Base-by-base conservation (phyloP, 352 stramenopile genomes). In the Phytophthora aleatoria region DNA sequence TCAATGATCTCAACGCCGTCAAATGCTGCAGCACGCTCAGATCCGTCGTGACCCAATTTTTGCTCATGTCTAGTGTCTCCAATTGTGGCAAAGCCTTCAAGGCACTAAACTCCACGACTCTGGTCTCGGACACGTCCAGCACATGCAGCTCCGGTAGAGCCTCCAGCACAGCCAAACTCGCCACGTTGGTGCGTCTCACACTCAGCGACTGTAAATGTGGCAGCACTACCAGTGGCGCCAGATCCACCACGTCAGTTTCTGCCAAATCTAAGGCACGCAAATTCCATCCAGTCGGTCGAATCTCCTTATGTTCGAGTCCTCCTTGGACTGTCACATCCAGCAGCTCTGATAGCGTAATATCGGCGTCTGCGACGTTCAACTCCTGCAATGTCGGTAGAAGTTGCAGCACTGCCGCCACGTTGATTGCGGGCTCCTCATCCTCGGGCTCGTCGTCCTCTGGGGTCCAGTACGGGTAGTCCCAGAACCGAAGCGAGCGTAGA, bases 91-190 rank as follows among this genome's bases (percentile, higher is more conserved):
- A 12, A 20, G 41, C 11, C 7, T 57, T 41, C 11, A 85, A 26
- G 24, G 71, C 44, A 28, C 47, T 56, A 53, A 83, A 81, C 15
- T 85, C 74, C 13, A 78, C 61, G 15, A 77, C 64, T 50, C 66
- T 57, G 3, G 74, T 79, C 48, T 81, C 76, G 0, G 76, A 83
- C 35, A 85, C 49, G 57, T 85, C 76, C 42, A 85, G 57, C 42
- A 51, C 62, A 27, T 61, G 57, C 13, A 85, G 62, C 16, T 67
- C 24, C 6, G 69, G 54, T 28, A 83, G 36, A 9, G 64, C 38
- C 16, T 75, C 63, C 6, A 83, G 27, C 12, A 73, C 71, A 0
- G 53, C 54, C n/a, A 85, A 41, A 33, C 50, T 64, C 3, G 54
- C 24, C 33, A 85, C 71, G 16, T 72, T 70, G 4, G 76, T 81